Percentiles rank a stretch among this genome's conserved stretches.
Evolutionary conservation across 495 filamentous ascomycete species (phyloP).

Genomic region (Aspergillus haitiensis): DNA sequence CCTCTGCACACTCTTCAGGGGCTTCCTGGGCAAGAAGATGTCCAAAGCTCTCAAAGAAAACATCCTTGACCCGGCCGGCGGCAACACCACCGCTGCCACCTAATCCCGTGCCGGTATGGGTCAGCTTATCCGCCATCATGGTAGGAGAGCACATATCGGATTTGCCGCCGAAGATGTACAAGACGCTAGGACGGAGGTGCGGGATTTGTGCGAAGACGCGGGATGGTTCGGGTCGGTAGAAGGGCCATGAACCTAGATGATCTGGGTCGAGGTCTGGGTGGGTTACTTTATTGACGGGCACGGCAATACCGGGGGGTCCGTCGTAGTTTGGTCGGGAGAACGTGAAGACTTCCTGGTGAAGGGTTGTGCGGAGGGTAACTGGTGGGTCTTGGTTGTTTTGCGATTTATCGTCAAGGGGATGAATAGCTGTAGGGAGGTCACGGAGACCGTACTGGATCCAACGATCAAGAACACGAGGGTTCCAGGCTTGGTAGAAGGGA

Average conservation of each 20-base stretch:
- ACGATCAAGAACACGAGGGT: constrained; percentile 65
- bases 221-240: constrained; percentile 74
- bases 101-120: constrained; percentile 46
- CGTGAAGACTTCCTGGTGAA: constrained; percentile 64
- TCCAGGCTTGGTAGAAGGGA: constrained; percentile 74
- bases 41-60: constrained; percentile 64
- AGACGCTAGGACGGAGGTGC: constrained; percentile 69
- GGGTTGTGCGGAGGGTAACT: constrained; percentile 59
- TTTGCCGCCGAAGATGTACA: constrained; percentile 76
- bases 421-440: constrained; percentile 57
- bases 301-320: constrained; percentile 34
- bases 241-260: constrained; percentile 50
- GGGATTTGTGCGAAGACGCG: constrained; percentile 64
- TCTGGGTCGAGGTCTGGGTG: constrained; percentile 50
- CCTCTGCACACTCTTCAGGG: constrained; percentile 61
- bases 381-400: constrained; percentile 39
- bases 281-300: constrained; percentile 42
- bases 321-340: constrained; percentile 57
- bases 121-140: constrained; percentile 47
- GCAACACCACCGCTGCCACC: constrained; percentile 52
- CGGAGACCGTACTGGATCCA: constrained; percentile 68
- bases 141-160: constrained; percentile 61
- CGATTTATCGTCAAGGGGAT: constrained; percentile 41
- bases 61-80: constrained; percentile 68
- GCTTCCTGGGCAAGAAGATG: constrained; percentile 86